Evolutionary conservation across 2,329 filamentous ascomycete species (phyloP).

Genomic region (Monilinia vaccinii-corymbosi): DNA sequence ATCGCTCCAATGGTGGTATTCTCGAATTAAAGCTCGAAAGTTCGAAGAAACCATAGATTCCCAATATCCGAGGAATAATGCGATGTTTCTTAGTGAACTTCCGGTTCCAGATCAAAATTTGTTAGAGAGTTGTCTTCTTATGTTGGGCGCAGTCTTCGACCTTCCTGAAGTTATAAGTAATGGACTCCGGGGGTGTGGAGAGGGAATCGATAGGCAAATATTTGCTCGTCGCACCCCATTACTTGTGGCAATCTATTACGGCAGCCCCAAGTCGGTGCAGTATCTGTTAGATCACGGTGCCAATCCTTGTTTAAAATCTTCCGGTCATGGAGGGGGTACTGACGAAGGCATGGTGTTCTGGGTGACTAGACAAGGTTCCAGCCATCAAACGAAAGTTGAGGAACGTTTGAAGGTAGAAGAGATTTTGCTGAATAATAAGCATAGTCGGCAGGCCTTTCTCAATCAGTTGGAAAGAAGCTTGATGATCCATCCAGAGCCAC

Average conservation of each 20-base stretch:
- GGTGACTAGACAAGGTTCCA: neutral
- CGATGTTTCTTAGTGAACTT: rapidly evolving
- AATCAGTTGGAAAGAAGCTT: neutral
- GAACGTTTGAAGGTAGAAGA: neutral
- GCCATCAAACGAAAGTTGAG: neutral
- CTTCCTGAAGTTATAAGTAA: neutral
- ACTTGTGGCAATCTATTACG: neutral
- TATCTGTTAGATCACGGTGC: neutral
- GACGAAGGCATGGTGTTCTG: neutral
- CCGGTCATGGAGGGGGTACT: neutral
- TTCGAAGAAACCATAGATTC: neutral
- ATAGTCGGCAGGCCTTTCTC: neutral
- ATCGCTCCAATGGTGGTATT: neutral
- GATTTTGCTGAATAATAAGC: neutral
- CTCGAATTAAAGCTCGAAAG: neutral
- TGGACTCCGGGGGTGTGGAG: neutral
- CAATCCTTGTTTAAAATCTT: neutral
- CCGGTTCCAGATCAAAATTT: neutral
- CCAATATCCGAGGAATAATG: too few relatives aligned
- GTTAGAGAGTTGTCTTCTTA: neutral
- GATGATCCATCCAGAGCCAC: neutral
- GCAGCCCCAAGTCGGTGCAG: neutral
- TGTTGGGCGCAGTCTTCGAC: neutral
- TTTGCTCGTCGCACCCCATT: neutral
- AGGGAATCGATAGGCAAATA: neutral